A percentile compares a stretch with the other conserved stretches of the same genome.
phyloP scores from a whole-genome alignment of 106 monocot genomes.

The Dendrobium officinale region DNA sequence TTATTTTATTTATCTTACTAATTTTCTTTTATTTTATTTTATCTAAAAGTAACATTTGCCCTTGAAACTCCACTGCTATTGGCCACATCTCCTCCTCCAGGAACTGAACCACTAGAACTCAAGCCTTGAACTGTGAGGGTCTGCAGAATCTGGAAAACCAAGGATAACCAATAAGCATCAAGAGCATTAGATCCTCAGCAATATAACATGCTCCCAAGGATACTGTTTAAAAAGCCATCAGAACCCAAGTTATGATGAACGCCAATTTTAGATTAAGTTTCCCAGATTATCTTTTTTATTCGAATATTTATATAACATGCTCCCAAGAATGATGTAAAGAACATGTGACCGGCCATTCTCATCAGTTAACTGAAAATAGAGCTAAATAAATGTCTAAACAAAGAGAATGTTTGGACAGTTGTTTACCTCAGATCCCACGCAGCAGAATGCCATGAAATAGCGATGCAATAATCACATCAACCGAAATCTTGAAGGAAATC shows the following conservation, averaged over 20 bases:
- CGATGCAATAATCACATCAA: too few relatives aligned
- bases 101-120: slow-evolving; percentile 13
- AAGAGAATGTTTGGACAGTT: too few relatives aligned
- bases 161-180: background rate
- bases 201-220: background rate
- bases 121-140: slow-evolving; percentile 27
- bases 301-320: too few relatives aligned
- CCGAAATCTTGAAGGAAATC: too few relatives aligned
- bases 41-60: background rate
- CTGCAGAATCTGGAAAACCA: slow-evolving; percentile 31
- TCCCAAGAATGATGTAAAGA: too few relatives aligned
- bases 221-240: background rate
- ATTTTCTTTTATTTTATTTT: too few relatives aligned
- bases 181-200: background rate
- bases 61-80: slow-evolving; percentile 54
- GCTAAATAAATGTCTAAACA: too few relatives aligned
- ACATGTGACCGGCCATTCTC: too few relatives aligned
- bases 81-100: slow-evolving; percentile 15
- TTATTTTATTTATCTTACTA: too few relatives aligned
- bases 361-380: too few relatives aligned
- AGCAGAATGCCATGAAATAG: too few relatives aligned
- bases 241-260: background rate
- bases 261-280: background rate
- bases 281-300: background rate
- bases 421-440: too few relatives aligned